These are phyloP conservation scores for Primulina huaijiensis DNA, from an alignment of 257 asterid genomes.

Conservation along the genomic window DNA sequence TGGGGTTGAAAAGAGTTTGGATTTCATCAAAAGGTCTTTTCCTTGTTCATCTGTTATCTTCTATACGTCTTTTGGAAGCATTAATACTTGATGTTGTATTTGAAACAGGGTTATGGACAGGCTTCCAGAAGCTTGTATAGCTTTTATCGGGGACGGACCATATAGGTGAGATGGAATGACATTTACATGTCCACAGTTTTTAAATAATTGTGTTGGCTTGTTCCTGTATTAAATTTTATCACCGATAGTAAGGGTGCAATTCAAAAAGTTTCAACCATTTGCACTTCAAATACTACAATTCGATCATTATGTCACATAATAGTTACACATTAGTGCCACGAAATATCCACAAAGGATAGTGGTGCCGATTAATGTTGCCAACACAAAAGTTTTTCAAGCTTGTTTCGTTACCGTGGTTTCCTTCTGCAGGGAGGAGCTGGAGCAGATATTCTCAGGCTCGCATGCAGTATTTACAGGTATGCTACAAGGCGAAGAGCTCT, in stretches of 20 bases:
- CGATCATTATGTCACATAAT: no score
- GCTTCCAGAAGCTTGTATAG: conserved; percentile 85
- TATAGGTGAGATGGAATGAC: conserved; percentile 54
- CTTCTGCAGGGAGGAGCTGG: conserved; percentile 68
- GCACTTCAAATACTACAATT: no score
- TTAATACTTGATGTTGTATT: conserved; percentile 8
- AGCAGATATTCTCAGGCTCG: conserved; percentile 64
- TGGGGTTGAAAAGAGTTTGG: conserved; percentile 95
- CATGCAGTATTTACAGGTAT: conserved; percentile 90
- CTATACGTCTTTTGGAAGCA: not conserved
- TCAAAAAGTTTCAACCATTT: no score
- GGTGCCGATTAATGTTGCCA: not conserved
- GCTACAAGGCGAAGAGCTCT: conserved; percentile 89
- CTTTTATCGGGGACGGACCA: conserved; percentile 93
- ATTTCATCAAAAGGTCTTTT: conserved; percentile 69
- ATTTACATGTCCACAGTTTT: not conserved
- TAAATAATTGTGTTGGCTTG: not conserved
- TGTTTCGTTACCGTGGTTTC: not conserved
- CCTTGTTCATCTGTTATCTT: conserved; percentile 2
- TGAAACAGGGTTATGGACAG: conserved; percentile 83
- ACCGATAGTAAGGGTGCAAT: no score
- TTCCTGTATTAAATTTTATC: no score
- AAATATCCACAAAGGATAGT: not conserved
- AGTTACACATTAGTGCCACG: not conserved
- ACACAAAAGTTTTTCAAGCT: not conserved